Evolutionary conservation across 225 moss, liverwort and hornwort species (phyloP).

Genomic region (Antitrichia curtipendula): DNA sequence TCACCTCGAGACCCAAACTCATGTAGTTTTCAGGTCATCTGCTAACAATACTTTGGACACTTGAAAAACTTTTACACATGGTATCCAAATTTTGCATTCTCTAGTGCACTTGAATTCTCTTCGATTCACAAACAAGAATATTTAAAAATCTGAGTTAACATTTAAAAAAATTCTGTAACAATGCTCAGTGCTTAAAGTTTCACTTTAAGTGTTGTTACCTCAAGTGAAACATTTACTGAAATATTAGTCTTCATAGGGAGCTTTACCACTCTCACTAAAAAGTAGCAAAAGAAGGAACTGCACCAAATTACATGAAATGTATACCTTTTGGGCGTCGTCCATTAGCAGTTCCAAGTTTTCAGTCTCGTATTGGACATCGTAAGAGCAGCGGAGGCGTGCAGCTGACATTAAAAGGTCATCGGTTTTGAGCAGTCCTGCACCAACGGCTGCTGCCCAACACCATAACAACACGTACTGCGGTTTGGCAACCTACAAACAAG

Average conservation of each 20-base stretch:
- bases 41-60: neutral
- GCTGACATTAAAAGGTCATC: constrained; percentile 79
- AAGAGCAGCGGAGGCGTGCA: constrained; percentile 59
- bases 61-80: neutral
- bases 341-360: constrained; percentile 81
- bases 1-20: neutral
- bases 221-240: neutral
- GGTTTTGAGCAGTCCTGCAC: constrained; percentile 68
- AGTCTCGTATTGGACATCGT: constrained; percentile 75
- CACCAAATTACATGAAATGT: neutral
- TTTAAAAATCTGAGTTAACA: neutral
- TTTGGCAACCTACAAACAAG: constrained; percentile 57
- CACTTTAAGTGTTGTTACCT: too few relatives aligned
- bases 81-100: neutral
- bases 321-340: constrained; percentile 78
- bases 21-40: neutral
- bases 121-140: neutral
- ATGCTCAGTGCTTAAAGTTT: neutral
- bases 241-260: neutral
- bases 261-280: neutral
- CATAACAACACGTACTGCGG: constrained; percentile 77
- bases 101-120: neutral
- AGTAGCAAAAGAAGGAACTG: neutral
- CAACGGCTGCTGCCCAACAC: constrained; percentile 98
- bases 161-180: neutral